These are phyloP conservation scores for Spathaspora passalidarum DNA, from an alignment of 805 yeast genomes.

Conservation along the genomic window DNA sequence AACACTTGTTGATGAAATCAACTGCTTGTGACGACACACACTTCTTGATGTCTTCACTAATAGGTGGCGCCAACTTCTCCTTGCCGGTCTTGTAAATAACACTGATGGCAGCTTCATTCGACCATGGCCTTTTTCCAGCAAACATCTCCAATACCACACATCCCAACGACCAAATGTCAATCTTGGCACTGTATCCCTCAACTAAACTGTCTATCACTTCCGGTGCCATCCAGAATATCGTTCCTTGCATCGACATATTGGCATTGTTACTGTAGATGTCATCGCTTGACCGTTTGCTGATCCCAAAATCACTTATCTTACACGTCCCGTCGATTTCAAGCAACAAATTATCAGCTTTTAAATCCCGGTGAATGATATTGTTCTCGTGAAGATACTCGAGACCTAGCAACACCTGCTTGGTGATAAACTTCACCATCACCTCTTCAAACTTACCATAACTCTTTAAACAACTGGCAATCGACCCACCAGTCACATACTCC, in stretches of 20 bases:
- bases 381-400: constrained; percentile 81
- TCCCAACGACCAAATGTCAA: constrained; percentile 97
- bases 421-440: constrained; percentile 64
- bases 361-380: constrained; percentile 89
- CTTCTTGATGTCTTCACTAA: constrained; percentile 80
- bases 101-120: constrained; percentile 89
- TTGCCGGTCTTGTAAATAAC: constrained; percentile 90
- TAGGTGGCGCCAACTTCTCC: constrained; percentile 89
- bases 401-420: constrained; percentile 79
- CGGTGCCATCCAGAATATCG: constrained; percentile 99
- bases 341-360: constrained; percentile 89
- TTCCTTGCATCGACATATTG: constrained; percentile 98
- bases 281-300: constrained; percentile 72
- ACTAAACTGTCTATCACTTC: constrained; percentile 88
- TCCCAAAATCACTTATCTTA: constrained; percentile 95
- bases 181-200: constrained; percentile 93
- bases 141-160: constrained; percentile 97
- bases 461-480: constrained; percentile 82
- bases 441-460: constrained; percentile 86
- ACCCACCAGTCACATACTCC: constrained; percentile 98
- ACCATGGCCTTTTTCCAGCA: constrained; percentile 98
- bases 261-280: constrained; percentile 81
- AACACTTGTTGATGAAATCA: constrained; percentile 73
- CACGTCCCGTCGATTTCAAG: constrained; percentile 90
- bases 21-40: constrained; percentile 63